A percentile compares a stretch with the other conserved stretches of the same genome.
These are phyloP conservation scores for Peronospora belbahrii DNA, from an alignment of 352 stramenopile species.

Conservation along the genomic window DNA sequence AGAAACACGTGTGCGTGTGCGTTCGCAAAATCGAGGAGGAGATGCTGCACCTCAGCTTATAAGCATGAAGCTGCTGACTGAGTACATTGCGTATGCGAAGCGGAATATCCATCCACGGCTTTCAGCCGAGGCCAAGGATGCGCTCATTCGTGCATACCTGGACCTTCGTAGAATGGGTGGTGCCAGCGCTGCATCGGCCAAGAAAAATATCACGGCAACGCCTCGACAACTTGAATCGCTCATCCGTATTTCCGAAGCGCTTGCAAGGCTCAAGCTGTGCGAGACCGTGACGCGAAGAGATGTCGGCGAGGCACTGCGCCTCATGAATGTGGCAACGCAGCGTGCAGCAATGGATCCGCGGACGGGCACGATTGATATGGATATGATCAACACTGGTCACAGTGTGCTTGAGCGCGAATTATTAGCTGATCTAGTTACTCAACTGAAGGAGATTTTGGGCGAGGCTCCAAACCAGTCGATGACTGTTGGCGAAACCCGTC, in stretches of 20 bases:
- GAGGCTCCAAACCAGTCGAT: constrained; percentile 63
- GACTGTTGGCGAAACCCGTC: constrained; percentile 78
- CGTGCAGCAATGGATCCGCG: constrained; percentile 94
- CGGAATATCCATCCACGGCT: constrained; percentile 89
- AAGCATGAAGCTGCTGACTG: constrained; percentile 77
- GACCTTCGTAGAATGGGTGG: constrained; percentile 78
- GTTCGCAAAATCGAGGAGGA: constrained; percentile 23
- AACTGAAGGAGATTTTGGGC: constrained; percentile 49
- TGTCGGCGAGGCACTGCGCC: constrained; percentile 91
- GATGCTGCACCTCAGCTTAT: constrained; percentile 48
- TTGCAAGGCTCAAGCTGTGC: constrained; percentile 92
- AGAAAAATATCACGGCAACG: constrained; percentile 97
- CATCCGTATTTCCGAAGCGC: constrained; percentile 95
- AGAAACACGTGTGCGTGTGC: constrained; percentile 39
- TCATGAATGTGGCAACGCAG: constrained; percentile 98
- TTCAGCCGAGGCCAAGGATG: constrained; percentile 81
- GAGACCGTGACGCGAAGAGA: constrained; percentile 64
- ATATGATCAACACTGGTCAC: constrained; percentile 96
- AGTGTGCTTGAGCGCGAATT: constrained; percentile 86
- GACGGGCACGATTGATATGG: constrained; percentile 99
- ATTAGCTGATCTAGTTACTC: constrained; percentile 44
- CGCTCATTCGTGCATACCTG: constrained; percentile 92
- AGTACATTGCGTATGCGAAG: constrained; percentile 96
- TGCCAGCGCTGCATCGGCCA: constrained; percentile 42
- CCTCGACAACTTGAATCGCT: constrained; percentile 97